Evolutionary conservation across 1,284 basidiomycete genomes (phyloP), one percentile per base, ranked within the genome.

Genomic region (Malassezia sympodialis): DNA sequence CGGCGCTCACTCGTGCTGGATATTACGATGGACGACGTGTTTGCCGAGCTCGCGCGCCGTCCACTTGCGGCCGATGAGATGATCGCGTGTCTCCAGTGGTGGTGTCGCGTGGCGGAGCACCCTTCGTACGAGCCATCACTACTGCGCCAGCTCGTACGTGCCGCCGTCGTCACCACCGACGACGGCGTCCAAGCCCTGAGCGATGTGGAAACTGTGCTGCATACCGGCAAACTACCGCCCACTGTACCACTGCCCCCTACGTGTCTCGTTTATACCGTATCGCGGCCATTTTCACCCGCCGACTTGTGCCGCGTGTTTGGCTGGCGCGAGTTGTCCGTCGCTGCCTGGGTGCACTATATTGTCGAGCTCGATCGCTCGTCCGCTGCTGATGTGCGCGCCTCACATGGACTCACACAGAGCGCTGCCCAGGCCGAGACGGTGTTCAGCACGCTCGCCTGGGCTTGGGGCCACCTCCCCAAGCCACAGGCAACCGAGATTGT

Each of bases 11-110:
- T 91, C 72, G 80, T 98, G n/a, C 82, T 82, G 51, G 80, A 85
- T n/a, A 85, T 93, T 59, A 82, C 83, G 0, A 87, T 94, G 67
- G 79, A 83, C 17, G 94, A 98, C 70, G 87, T 96, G 17, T 78
- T 96, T 47, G 77, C 79, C 48, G 89, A 94, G 72, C 79, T 99
- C 6, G 80, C 82, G 14, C 76, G 79, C 2, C 79, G 87, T 12
- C 85, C 91, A 1, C 79, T 98, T 17, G 76, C 76, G 0, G 82
- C 88, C 62, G 76, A 79, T 12, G 90, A 96, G 75, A 85, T 88
- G 77, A 75, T 84, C 19, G 83, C 83, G 4, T 91, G 88, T 73
- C 78, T 96, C 61, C 82, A 83, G 55, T 99, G 93, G 93, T 94
- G 90, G 87, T 82, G 85, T 50, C 75, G 76, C 23, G 75, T 88